Evolutionary conservation across 2,329 filamentous ascomycete genomes (phyloP), one percentile per base, ranked within the genome.

Genomic region (Cladosporium sp.): DNA sequence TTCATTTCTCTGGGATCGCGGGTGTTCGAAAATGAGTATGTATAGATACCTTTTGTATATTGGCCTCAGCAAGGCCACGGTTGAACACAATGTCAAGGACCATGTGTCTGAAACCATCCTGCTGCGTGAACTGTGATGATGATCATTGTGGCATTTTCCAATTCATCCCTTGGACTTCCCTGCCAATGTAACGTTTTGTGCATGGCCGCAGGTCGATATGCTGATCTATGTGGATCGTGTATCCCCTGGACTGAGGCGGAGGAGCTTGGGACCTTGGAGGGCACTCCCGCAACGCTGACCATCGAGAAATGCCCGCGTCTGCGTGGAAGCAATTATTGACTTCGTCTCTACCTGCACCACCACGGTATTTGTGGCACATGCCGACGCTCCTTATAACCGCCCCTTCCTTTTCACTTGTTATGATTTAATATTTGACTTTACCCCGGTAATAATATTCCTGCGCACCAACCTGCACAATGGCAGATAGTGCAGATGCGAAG

Each of bases 21-120:
- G 63, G 44, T 50, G 53, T 66, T 50, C 58, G 37, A 60, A 64
- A 60, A 53, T 64, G 55, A 66, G 53, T 61, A 61, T 66, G 66
- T 67, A 67, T 67, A 40, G 52, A 59, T 64, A 66, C 63, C 31
- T 61, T 37, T 14, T 35, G 57, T 57, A 65, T 55, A 44, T 56
- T 64, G 52, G 60, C 31, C 62, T 62, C 46, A 59, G 46, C 58
- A 23, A 57, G 66, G 63, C 46, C 55, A 29, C 35, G 31, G 55
- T 67, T 50, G 59, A 63, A 31, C 60, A 62, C 31, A 62, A 56
- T 50, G 33, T n/a, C 3, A 1, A n/a, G 37, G 37, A 26, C 46
- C 33, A 53, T 50, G 18, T 61, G 28, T n/a, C 46, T 16, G 35
- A 11, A 56, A 56, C 62, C 6, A 14, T 58, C 10, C 28, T 44